Percentiles rank a stretch among this genome's conserved stretches.
phyloP scores from a whole-genome alignment of 192 early-diverging fungal genomes.

The Umbelopsis vinacea region DNA sequence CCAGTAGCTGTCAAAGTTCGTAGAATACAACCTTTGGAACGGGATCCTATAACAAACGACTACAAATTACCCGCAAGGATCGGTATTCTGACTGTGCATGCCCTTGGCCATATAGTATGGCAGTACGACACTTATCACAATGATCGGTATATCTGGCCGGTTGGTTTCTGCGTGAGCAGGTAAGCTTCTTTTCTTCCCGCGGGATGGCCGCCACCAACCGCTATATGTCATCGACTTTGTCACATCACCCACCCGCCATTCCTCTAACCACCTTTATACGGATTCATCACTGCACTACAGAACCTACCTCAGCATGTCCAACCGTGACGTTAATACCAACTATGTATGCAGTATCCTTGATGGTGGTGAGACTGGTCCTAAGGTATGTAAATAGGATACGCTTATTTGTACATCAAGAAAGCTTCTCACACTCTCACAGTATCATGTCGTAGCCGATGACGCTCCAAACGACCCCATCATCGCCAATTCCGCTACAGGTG shows the following conservation, averaged over 20 bases:
- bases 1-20: slow-evolving; percentile 32
- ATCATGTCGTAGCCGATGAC: slow-evolving; percentile 85
- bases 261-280: no score
- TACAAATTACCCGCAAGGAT: slow-evolving; percentile 77
- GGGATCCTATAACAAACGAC: slow-evolving; percentile 61
- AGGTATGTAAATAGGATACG: slow-evolving; percentile 18
- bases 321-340: slow-evolving; percentile 48
- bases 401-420: background rate
- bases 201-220: background rate
- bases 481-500: slow-evolving; percentile 88
- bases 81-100: slow-evolving; percentile 78
- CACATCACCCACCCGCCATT: background rate
- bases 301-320: slow-evolving; percentile 61
- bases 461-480: slow-evolving; percentile 70
- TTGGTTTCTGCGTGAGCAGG: slow-evolving; percentile 78
- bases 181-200: slow-evolving; percentile 13
- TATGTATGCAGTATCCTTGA: slow-evolving; percentile 82
- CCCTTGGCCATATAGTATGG: slow-evolving; percentile 71
- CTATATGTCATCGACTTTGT: background rate
- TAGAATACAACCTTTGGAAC: slow-evolving; percentile 52
- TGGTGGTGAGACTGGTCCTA: slow-evolving; percentile 72
- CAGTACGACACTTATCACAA: slow-evolving; percentile 82
- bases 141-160: slow-evolving; percentile 94
- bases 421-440: slow-evolving; percentile 40
- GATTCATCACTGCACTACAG: slow-evolving; percentile 25